phyloP scores from a whole-genome alignment of 2,329 filamentous ascomycete genomes.

The Botrytis elliptica region DNA sequence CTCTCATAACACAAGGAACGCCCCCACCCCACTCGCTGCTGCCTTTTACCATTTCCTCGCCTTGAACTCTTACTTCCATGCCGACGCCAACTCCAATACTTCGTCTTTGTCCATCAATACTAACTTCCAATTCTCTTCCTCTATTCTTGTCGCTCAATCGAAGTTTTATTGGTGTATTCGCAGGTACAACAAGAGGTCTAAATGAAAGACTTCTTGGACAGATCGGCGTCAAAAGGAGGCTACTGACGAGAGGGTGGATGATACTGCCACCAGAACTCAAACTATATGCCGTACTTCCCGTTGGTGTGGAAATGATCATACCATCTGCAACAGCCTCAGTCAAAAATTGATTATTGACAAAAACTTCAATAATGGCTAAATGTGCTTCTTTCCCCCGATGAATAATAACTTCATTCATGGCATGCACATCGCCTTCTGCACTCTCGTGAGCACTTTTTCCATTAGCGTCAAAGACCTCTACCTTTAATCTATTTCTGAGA shows the following conservation, averaged over 20 bases:
- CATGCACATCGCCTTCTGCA: constrained; percentile 49
- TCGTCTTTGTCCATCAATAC: constrained; percentile 70
- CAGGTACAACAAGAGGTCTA: constrained; percentile 82
- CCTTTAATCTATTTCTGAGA: constrained; percentile 80
- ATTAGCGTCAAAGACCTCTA: constrained; percentile 74
- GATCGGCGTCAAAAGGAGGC: constrained; percentile 87
- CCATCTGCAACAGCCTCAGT: constrained; percentile 95
- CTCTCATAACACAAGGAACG: constrained; percentile 86
- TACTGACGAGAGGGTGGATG: constrained; percentile 87
- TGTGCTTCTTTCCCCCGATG: constrained; percentile 89
- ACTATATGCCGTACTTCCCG: constrained; percentile 92
- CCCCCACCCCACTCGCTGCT: constrained; percentile 64
- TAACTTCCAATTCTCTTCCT: constrained; percentile 73
- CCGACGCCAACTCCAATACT: constrained; percentile 68
- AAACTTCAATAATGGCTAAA: constrained; percentile 87
- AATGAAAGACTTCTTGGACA: constrained; percentile 91
- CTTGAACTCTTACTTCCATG: constrained; percentile 84
- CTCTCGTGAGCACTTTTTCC: constrained; percentile 47
- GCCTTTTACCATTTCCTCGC: constrained; percentile 67
- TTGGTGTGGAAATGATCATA: constrained; percentile 90
- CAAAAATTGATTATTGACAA: constrained; percentile 81
- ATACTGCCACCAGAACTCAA: constrained; percentile 91
- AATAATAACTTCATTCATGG: constrained; percentile 93
- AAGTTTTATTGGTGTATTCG: constrained; percentile 79
- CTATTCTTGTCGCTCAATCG: constrained; percentile 79